Percentiles rank a stretch among this genome's conserved stretches.
Conservation (phyloP, 768 basidiomycete species). For the Gloeopeniophorella convolvens region DNA sequence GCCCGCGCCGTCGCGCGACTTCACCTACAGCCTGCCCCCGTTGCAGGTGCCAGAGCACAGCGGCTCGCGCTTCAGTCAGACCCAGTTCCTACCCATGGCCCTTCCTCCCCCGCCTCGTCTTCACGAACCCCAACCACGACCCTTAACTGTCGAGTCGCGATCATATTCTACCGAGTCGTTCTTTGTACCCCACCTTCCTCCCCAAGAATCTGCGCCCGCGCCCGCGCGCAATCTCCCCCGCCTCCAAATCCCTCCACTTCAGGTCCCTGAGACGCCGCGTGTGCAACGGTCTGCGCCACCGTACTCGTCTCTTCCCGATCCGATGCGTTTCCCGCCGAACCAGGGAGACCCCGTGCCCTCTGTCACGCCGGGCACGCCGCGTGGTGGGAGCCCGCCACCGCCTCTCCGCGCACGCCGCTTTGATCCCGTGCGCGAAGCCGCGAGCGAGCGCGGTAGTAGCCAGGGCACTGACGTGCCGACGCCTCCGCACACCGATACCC, state of each 20-base stretch:
- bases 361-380: neutral
- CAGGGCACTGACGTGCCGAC: constrained; percentile 9
- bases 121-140: neutral
- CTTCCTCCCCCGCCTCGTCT: neutral
- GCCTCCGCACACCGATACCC: constrained; percentile 12
- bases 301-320: neutral
- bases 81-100: neutral
- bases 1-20: constrained; percentile 3
- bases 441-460: constrained; percentile 15
- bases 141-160: neutral
- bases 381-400: neutral
- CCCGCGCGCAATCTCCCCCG: constrained; percentile 10
- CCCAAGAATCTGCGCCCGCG: neutral
- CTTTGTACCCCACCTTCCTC: constrained; percentile 4
- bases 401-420: constrained; percentile 15
- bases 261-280: constrained; percentile 13
- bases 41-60: constrained; percentile 9
- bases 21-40: constrained; percentile 11
- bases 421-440: constrained; percentile 22
- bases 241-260: constrained; percentile 11
- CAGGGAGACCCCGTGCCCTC: neutral
- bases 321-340: neutral
- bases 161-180: constrained; percentile 8
- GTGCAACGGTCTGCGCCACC: neutral
- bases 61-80: neutral